These are phyloP conservation scores for Suhomyces terraborum DNA, from an alignment of 1,139 yeast genomes.

Conservation along the genomic window DNA sequence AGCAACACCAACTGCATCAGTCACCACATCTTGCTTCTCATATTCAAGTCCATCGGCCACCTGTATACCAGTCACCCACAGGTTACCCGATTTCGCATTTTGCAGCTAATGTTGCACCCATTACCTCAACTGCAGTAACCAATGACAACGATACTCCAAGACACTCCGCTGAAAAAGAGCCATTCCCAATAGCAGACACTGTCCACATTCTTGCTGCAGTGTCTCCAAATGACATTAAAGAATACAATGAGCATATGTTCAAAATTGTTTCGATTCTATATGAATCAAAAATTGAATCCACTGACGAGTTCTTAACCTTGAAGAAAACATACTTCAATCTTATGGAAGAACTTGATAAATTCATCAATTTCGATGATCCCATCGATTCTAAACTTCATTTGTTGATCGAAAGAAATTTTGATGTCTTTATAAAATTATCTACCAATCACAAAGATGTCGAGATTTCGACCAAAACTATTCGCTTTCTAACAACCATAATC, in stretches of 20 bases:
- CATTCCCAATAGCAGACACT: conserved; percentile 28
- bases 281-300: conserved; percentile 22
- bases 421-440: conserved; percentile 38
- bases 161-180: conserved; percentile 4
- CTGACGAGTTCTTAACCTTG: conserved; percentile 21
- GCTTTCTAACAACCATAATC: conserved; percentile 42
- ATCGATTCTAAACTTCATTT: conserved; percentile 36
- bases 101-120: conserved; percentile 13
- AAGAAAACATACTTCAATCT: conserved; percentile 30
- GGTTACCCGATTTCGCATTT: conserved; percentile 11
- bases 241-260: conserved; percentile 43
- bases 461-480: conserved; percentile 37
- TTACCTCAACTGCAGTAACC: conserved; percentile 1
- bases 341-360: conserved; percentile 30
- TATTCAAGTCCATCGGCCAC: conserved; percentile 11
- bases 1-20: not conserved
- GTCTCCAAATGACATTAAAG: conserved; percentile 35
- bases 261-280: conserved; percentile 33
- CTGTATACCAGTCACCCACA: conserved; percentile 8
- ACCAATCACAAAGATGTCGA: conserved; percentile 34
- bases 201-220: conserved; percentile 32
- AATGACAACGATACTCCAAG: conserved; percentile 1
- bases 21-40: conserved; percentile 10
- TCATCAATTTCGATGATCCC: conserved; percentile 30
- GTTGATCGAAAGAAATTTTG: conserved; percentile 44